Evolutionary conservation across 139 green algal species (phyloP).

Genomic region (Volvox africanus): DNA sequence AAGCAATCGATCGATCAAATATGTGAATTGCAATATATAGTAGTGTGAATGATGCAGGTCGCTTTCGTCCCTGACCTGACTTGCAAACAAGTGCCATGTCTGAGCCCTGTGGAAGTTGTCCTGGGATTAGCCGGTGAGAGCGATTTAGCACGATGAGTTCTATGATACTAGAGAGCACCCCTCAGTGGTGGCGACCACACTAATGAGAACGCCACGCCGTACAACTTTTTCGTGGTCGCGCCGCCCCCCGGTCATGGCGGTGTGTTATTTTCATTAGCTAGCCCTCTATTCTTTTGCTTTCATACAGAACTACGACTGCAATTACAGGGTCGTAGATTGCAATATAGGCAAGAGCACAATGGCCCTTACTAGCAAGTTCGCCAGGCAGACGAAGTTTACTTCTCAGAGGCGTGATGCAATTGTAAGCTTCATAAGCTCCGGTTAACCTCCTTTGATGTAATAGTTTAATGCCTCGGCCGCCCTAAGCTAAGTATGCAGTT

Average conservation of each 20-base stretch:
- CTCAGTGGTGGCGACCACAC: background rate
- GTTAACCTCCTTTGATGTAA: too few species aligned
- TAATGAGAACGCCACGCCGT: constrained; percentile 8
- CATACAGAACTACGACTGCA: background rate
- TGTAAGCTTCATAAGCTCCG: constrained; percentile 19
- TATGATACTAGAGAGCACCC: background rate
- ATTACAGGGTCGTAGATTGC: background rate
- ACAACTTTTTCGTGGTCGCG: constrained; percentile 29
- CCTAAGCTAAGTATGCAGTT: background rate
- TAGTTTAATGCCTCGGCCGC: too few species aligned
- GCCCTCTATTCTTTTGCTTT: background rate
- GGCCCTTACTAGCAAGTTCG: constrained; percentile 24
- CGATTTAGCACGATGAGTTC: background rate
- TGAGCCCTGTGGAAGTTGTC: background rate
- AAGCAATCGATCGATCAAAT: background rate
- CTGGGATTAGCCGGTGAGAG: background rate
- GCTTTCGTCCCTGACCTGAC: constrained; percentile 19
- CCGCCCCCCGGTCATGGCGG: background rate
- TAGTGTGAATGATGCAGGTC: background rate
- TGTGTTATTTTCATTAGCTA: too few species aligned
- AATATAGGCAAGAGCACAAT: constrained; percentile 1
- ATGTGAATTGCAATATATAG: background rate
- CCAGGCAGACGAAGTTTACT: constrained; percentile 10
- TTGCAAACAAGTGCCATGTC: constrained; percentile 50
- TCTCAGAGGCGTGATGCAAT: constrained; percentile 9